These are phyloP conservation scores for Physcia stellaris DNA, from an alignment of 495 filamentous ascomycete genomes.

Conservation along the genomic window DNA sequence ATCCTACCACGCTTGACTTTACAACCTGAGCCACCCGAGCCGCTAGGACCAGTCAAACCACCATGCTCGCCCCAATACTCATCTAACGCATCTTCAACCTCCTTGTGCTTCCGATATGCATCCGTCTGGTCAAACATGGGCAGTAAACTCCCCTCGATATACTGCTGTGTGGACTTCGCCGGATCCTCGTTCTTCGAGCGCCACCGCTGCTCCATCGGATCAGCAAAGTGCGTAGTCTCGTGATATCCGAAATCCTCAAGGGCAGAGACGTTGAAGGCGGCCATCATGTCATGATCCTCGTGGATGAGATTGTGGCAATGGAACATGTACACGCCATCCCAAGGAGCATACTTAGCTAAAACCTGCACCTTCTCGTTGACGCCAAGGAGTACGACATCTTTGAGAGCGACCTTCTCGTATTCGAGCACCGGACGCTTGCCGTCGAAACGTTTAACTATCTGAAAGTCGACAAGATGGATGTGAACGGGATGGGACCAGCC, in stretches of 20 bases:
- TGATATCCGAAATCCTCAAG: constrained; percentile 32
- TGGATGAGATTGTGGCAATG: constrained; percentile 45
- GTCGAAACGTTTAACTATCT: constrained; percentile 30
- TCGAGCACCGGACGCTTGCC: constrained; percentile 23
- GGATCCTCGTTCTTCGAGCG: constrained; percentile 14
- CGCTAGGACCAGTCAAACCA: no score
- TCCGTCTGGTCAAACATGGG: constrained; percentile 12
- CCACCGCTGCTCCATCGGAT: constrained; percentile 23
- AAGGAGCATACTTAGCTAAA: constrained; percentile 35
- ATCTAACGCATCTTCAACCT: background rate
- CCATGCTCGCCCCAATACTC: no score
- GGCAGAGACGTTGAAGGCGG: constrained; percentile 41
- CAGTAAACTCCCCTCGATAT: constrained; percentile 6
- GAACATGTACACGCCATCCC: constrained; percentile 40
- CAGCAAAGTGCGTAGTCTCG: constrained; percentile 26
- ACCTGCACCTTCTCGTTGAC: constrained; percentile 12
- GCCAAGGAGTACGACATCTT: background rate
- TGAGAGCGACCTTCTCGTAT: constrained; percentile 36
- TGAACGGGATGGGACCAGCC: constrained; percentile 29
- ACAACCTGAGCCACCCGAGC: no score
- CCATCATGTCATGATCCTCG: constrained; percentile 51
- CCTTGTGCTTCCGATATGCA: constrained; percentile 9
- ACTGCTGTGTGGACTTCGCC: constrained; percentile 7
- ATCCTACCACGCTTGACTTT: no score
- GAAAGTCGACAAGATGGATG: constrained; percentile 46